Evolutionary conservation across 331 rosid genomes (phyloP).

Genomic region (Quercus lobata): DNA sequence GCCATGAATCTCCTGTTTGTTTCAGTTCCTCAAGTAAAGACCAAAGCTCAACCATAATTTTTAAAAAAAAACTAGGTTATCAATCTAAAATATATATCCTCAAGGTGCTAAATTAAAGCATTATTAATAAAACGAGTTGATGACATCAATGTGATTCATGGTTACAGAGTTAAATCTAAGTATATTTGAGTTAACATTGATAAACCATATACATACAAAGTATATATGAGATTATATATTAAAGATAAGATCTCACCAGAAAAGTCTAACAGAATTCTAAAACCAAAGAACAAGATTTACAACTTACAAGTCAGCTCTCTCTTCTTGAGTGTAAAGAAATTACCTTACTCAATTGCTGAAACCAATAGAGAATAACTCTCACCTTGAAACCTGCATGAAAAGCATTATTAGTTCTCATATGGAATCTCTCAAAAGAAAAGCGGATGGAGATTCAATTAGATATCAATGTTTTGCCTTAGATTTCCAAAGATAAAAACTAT

Average conservation of each 20-base stretch:
- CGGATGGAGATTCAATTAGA: constrained; percentile 11
- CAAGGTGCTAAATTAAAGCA: too few relatives aligned
- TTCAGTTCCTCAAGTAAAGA: too few relatives aligned
- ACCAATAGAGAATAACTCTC: constrained; percentile 29
- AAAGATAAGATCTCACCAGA: constrained; percentile 35
- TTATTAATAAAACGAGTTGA: not conserved
- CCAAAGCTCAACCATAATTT: too few relatives aligned
- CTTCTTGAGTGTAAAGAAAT: constrained; percentile 49
- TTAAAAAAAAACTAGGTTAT: too few relatives aligned
- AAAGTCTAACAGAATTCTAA: constrained; percentile 32
- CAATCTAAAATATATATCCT: too few relatives aligned
- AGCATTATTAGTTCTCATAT: constrained; percentile 7
- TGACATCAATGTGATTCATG: not conserved
- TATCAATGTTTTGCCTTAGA: constrained; percentile 15
- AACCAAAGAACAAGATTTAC: constrained; percentile 53
- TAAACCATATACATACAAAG: constrained; percentile 52
- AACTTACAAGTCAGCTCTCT: constrained; percentile 41
- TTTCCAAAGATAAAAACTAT: constrained; percentile 22
- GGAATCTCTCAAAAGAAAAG: constrained; percentile 18
- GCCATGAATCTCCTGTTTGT: too few relatives aligned
- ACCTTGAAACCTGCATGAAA: constrained; percentile 29
- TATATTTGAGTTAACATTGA: constrained; percentile 28
- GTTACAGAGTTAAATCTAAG: not conserved
- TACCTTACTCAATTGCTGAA: constrained; percentile 53
- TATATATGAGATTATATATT: constrained; percentile 35